These are phyloP conservation scores for Mycena belliarum DNA, from an alignment of 768 basidiomycete species.

Conservation along the genomic window DNA sequence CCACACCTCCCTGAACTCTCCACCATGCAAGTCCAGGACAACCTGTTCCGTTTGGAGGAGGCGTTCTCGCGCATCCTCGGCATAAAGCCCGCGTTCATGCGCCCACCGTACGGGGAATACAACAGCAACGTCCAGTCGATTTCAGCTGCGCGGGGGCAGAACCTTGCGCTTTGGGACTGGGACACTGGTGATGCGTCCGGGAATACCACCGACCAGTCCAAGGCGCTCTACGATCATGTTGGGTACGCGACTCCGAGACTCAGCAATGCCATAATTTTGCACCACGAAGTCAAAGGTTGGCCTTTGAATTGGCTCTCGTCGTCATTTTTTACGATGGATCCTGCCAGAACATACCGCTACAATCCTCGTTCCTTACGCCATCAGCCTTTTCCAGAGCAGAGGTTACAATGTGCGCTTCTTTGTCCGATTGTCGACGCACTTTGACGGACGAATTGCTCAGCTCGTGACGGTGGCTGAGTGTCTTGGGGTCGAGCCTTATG, in stretches of 20 bases:
- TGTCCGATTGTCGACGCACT: not conserved
- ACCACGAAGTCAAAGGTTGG: slow-evolving; percentile 34
- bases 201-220: slow-evolving; percentile 25
- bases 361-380: slow-evolving; percentile 9
- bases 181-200: slow-evolving; percentile 37
- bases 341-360: not conserved
- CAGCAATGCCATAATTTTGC: slow-evolving; percentile 32
- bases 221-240: slow-evolving; percentile 26
- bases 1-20: slow-evolving; percentile 33
- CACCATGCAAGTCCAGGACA: slow-evolving; percentile 34
- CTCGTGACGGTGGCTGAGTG: slow-evolving; percentile 44
- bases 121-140: slow-evolving; percentile 40
- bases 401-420: slow-evolving; percentile 22
- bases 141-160: slow-evolving; percentile 32
- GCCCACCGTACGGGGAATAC: slow-evolving; percentile 45
- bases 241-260: slow-evolving; percentile 25
- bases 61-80: slow-evolving; percentile 29
- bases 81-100: slow-evolving; percentile 38
- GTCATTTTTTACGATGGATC: not conserved
- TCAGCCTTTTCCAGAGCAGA: slow-evolving; percentile 22
- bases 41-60: slow-evolving; percentile 37
- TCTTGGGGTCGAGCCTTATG: slow-evolving; percentile 35
- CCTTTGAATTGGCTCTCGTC: slow-evolving; percentile 1
- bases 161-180: slow-evolving; percentile 40
- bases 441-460: slow-evolving; percentile 8